Conservation (phyloP, 2,329 filamentous ascomycete species). For the Verticillium alfalfae region DNA sequence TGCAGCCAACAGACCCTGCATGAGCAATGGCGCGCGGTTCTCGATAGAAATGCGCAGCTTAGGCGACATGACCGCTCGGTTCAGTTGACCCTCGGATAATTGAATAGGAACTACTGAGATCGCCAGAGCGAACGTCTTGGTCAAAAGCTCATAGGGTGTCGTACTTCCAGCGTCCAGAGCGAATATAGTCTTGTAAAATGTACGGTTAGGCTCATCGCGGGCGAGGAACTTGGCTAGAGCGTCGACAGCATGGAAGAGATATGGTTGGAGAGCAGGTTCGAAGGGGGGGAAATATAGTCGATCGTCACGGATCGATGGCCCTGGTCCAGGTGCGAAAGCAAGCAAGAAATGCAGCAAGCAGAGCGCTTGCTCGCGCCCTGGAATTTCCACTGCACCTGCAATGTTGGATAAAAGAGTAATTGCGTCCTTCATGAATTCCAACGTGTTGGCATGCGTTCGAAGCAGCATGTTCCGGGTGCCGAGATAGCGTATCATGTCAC, state of each 20-base stretch:
- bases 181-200: constrained; percentile 79
- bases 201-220: constrained; percentile 86
- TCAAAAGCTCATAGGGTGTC: constrained; percentile 73
- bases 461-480: constrained; percentile 86
- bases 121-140: constrained; percentile 78
- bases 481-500: constrained; percentile 76
- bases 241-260: constrained; percentile 85
- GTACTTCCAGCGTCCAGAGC: constrained; percentile 60
- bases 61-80: constrained; percentile 8
- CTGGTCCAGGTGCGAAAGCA: constrained; percentile 78
- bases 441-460: constrained; percentile 73
- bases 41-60: constrained; percentile 46
- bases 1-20: constrained; percentile 86
- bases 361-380: constrained; percentile 79
- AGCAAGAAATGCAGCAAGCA: constrained; percentile 85
- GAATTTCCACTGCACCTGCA: constrained; percentile 72
- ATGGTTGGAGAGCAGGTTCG: constrained; percentile 75
- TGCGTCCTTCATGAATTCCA: constrained; percentile 97
- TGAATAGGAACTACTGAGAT: constrained; percentile 79
- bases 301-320: constrained; percentile 52
- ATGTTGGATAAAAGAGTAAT: constrained; percentile 88
- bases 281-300: constrained; percentile 72
- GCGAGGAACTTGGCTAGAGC: constrained; percentile 87
- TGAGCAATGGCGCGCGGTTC: constrained; percentile 78
- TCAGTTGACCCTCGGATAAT: constrained; percentile 2